Evolutionary conservation across 2,329 filamentous ascomycete genomes (phyloP).

Genomic region (Monosporascus sp.): DNA sequence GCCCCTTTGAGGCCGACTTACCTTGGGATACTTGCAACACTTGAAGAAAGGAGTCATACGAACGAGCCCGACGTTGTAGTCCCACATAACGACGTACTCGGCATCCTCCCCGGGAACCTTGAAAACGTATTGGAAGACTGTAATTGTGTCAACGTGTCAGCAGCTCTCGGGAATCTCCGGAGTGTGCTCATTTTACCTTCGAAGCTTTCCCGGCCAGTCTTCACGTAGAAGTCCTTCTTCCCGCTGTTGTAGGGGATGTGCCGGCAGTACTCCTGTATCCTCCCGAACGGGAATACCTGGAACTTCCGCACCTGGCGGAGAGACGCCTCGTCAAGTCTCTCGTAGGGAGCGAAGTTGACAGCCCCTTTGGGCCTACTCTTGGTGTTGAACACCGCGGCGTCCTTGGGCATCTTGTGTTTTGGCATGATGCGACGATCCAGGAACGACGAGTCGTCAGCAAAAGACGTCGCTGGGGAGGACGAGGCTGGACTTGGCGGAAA

Average conservation of each 20-base stretch:
- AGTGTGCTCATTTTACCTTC: constrained; percentile 56
- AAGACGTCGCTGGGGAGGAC: constrained; percentile 29
- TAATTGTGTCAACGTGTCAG: constrained; percentile 11
- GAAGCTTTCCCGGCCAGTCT: constrained; percentile 82
- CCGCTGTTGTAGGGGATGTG: constrained; percentile 94
- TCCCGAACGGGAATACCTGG: constrained; percentile 59
- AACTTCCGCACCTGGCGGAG: constrained; percentile 56
- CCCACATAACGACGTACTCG: constrained; percentile 84
- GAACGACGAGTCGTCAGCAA: constrained; percentile 26
- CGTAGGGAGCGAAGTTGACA: constrained; percentile 70
- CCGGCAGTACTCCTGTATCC: constrained; percentile 55
- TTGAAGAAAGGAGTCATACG: constrained; percentile 95
- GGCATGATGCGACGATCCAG: constrained; percentile 23
- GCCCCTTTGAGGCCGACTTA: constrained; percentile 29
- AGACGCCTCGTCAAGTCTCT: constrained; percentile 55
- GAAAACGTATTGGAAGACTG: constrained; percentile 84
- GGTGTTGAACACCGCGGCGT: constrained; percentile 52
- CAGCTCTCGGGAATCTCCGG: background rate
- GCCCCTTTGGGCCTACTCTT: constrained; percentile 58
- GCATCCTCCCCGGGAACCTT: constrained; percentile 59
- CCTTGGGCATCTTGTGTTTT: constrained; percentile 59
- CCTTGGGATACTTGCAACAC: constrained; percentile 81
- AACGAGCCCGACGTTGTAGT: constrained; percentile 91
- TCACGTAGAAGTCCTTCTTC: constrained; percentile 82
- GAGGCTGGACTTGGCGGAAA: constrained; percentile 36